Conservation (phyloP, 2,329 filamentous ascomycete genomes). For the Fusarium anthophilum region DNA sequence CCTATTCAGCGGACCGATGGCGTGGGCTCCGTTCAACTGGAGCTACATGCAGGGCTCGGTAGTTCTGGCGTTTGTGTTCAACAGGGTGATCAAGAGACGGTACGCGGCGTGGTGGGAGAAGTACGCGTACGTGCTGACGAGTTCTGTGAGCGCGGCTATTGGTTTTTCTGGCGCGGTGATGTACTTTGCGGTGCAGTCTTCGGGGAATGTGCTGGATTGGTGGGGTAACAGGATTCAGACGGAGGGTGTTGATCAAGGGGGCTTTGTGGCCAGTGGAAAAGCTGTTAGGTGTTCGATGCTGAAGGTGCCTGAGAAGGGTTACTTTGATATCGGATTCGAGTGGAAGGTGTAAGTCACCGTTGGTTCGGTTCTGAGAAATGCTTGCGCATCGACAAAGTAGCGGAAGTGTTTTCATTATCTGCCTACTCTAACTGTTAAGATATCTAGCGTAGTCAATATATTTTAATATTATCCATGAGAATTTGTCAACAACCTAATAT, state of each 20-base stretch:
- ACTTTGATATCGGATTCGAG: constrained; percentile 29
- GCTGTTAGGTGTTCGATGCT: constrained; percentile 33
- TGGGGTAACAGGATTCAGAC: constrained; percentile 34
- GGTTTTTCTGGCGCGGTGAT: constrained; percentile 41
- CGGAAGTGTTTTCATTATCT: neutral
- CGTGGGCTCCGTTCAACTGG: constrained; percentile 43
- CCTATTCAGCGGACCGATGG: constrained; percentile 36
- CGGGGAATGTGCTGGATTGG: constrained; percentile 35
- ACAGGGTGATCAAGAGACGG: constrained; percentile 38
- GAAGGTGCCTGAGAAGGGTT: constrained; percentile 28
- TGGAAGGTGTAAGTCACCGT: constrained; percentile 22
- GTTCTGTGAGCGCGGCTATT: constrained; percentile 41
- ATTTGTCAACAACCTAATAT: neutral
- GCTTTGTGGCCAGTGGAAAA: constrained; percentile 13
- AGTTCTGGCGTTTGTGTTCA: constrained; percentile 40
- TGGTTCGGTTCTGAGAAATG: neutral
- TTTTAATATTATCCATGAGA: neutral
- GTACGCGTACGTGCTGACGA: constrained; percentile 43
- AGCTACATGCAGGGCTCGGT: constrained; percentile 39
- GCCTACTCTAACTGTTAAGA: neutral
- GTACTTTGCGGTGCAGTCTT: constrained; percentile 40
- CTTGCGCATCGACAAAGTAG: neutral
- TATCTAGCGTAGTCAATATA: neutral
- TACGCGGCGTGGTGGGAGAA: constrained; percentile 42
- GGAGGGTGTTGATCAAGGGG: constrained; percentile 39